phyloP scores from a whole-genome alignment of 2,329 filamentous ascomycete species.

The Fusarium sp. region DNA sequence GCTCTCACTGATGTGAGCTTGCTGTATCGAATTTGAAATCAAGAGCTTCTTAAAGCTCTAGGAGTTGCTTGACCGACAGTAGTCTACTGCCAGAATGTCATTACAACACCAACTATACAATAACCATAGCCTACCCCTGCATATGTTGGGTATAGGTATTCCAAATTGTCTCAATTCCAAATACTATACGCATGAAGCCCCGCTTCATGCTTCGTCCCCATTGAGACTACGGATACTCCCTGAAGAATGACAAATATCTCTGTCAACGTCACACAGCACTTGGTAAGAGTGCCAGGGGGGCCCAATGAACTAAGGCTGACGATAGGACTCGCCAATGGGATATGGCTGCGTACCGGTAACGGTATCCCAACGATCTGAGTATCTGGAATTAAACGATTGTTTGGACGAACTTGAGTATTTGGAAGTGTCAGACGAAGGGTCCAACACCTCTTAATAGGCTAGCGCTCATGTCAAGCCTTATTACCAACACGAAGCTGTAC shows the following conservation, averaged over 20 bases:
- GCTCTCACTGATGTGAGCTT: constrained; percentile 7
- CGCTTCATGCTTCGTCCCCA: constrained; percentile 27
- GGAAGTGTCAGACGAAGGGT: not conserved
- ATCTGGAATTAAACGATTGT: not conserved
- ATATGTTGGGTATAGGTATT: not conserved
- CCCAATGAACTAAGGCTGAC: constrained; percentile 38
- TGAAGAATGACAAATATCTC: constrained; percentile 31
- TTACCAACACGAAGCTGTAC: constrained; percentile 1
- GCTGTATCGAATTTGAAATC: not conserved
- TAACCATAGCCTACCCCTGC: not conserved
- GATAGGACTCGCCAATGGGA: constrained; percentile 16
- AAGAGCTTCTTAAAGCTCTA: not conserved
- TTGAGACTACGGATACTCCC: constrained; percentile 3
- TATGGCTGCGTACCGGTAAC: not conserved
- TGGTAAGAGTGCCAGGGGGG: constrained; percentile 7
- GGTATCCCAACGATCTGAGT: constrained; percentile 13
- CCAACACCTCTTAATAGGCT: not conserved
- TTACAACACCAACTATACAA: not conserved
- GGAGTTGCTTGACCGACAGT: not conserved
- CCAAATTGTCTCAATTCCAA: constrained; percentile 28
- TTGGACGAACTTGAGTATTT: not conserved
- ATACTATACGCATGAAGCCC: constrained; percentile 18
- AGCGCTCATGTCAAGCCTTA: not conserved
- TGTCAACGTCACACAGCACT: constrained; percentile 27
- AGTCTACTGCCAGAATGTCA: not conserved